phyloP scores from a whole-genome alignment of 345 rosid species.

The Eucalyptus curtisii region DNA sequence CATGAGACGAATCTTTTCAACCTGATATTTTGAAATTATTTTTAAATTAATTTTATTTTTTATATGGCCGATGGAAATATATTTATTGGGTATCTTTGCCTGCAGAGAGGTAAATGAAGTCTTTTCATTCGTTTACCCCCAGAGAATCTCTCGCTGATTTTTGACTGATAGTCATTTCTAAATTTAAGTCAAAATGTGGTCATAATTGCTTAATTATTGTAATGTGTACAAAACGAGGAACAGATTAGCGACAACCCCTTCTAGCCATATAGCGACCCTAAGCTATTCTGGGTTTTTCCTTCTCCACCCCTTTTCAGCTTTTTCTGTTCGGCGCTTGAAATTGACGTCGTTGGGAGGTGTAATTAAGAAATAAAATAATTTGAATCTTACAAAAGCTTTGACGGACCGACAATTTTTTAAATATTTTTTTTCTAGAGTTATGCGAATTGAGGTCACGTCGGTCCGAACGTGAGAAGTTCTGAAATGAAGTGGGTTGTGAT shows the following conservation, averaged over 20 bases:
- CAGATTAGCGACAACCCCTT: background rate
- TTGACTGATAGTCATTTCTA: background rate
- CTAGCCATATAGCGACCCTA: background rate
- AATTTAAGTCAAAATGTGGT: background rate
- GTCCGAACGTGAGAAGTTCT: background rate
- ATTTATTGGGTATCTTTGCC: background rate
- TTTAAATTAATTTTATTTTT: too few species aligned
- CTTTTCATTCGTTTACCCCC: background rate
- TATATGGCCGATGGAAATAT: background rate
- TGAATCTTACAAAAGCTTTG: background rate
- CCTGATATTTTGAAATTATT: background rate
- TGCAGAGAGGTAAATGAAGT: background rate
- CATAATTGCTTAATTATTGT: background rate
- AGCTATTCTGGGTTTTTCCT: too few species aligned
- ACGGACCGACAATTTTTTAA: background rate
- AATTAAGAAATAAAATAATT: too few species aligned
- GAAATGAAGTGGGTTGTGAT: background rate
- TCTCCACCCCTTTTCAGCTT: background rate
- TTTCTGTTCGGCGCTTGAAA: background rate
- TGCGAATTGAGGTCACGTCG: background rate
- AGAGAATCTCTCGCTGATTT: background rate
- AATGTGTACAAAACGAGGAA: background rate
- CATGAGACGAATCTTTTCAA: background rate
- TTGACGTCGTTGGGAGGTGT: background rate
- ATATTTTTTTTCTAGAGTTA: too few species aligned